Evolutionary conservation across 2,329 filamentous ascomycete genomes (phyloP), one percentile per base, ranked within the genome.

Genomic region (Penicillium sp.): DNA sequence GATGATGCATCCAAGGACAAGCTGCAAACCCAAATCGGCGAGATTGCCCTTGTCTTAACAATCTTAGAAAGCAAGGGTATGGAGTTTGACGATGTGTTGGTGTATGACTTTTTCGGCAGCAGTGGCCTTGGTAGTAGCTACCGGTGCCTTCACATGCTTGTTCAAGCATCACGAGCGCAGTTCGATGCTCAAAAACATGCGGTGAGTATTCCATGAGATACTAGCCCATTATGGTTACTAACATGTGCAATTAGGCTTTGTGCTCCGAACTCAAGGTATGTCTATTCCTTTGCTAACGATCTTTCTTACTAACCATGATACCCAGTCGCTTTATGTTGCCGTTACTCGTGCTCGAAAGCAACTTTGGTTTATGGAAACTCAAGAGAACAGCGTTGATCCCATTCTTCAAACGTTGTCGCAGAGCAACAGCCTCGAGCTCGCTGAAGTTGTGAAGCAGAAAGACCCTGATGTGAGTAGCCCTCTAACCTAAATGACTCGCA

Each of bases 71-170:
- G 66, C 29, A 72, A 72, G 42, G 70, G 70, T 3, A 72, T 72
- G 70, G 70, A 72, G 29, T 72, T 72, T 48, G 67, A 72, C 31
- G 69, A 72, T 49, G 70, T 72, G 1, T 59, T 72, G 29, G 37
- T 71, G 6, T 70, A 65, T 41, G 59, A 72, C 38, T 71, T 72
- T 31, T 70, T 68, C 44, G 55, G 59, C 7, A 52, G 52, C 6
- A 65, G 60, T 44, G 52, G 51, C 1, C 46, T 68, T 52, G 60
- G 59, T 23, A 55, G 56, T 52, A 55, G 57, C 54, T 52, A 64
- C 40, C 56, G 67, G 51, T 58, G 60, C 48, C 41, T 68, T 51
- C 18, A 55, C 40, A 10, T 57, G 50, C 44, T 67, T 25, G 49
- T 41, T 31, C 34, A 47, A 15, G 37, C 42, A 5, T 23, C 41